Evolutionary conservation across 805 yeast genomes (phyloP).

Genomic region (Barnettozyma californica): DNA sequence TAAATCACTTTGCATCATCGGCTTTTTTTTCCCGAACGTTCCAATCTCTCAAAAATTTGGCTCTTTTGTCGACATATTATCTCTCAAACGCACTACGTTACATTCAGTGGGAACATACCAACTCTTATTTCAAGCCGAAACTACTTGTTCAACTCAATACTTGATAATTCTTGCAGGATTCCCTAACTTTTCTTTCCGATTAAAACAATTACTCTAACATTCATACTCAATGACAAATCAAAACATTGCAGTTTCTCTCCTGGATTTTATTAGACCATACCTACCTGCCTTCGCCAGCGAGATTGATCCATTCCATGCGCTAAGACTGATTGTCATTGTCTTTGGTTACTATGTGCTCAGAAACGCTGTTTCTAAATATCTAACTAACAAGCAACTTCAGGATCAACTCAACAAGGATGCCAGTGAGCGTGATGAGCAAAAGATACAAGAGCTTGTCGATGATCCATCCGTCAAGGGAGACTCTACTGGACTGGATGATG

Average conservation of each 20-base stretch:
- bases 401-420: constrained; percentile 46
- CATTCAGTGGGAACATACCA: neutral
- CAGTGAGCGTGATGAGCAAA: constrained; percentile 33
- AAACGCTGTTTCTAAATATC: constrained; percentile 48
- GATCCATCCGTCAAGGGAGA: constrained; percentile 34
- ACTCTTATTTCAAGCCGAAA: neutral
- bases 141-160: neutral
- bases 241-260: neutral
- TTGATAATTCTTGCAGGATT: neutral
- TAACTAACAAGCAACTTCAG: constrained; percentile 52
- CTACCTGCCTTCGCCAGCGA: constrained; percentile 28
- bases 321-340: constrained; percentile 46
- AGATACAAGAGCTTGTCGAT: constrained; percentile 29
- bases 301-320: constrained; percentile 40
- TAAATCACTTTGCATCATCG: neutral
- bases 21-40: neutral
- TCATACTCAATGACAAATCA: neutral
- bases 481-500: constrained; percentile 32
- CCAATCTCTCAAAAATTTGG: neutral
- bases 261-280: constrained; percentile 6
- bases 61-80: neutral
- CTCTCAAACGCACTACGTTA: neutral
- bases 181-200: neutral
- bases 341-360: constrained; percentile 61
- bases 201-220: neutral